Evolutionary conservation across 2,329 filamentous ascomycete species (phyloP), one percentile per base, ranked within the genome.

Genomic region (Claviceps sp.): DNA sequence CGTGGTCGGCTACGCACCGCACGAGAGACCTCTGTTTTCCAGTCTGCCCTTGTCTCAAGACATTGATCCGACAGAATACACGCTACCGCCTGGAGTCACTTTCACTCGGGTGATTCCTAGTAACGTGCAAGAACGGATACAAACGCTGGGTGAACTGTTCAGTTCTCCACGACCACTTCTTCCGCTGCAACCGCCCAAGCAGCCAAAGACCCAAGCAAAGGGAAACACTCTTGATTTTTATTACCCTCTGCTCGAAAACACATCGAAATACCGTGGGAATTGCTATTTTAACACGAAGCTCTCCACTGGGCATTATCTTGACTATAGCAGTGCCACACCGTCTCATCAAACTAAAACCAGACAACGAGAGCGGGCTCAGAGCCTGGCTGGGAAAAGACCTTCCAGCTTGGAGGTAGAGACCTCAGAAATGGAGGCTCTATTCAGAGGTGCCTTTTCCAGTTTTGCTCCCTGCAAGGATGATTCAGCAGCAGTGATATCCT

Each of bases 21-120:
- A 82, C 46, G 77, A 86, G 38, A 84, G 82, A 59, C 86, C 91
- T 54, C 72, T 96, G 4, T 96, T 93, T 65, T 95, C 91, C 4
- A 95, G 90, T 65, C 72, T 95, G 48, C 87, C 69, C 8, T 47
- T 61, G 14, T 61, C 66, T 2, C 54, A 61, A 11, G 60, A 65
- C 48, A 54, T 61, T 40, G 61, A 67, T 40, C 52, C 67, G 52
- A 58, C 62, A 46, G 58, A 64, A 61, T 73, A 76, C 40, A 77
- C 72, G 20, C 70, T 96, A 26, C 90, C 90, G 0, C 83, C 81
- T 53, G 88, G 89, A 40, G 78, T 95, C 43, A 79, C 80, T 20
- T 59, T 69, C 41, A 66, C 67, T 22, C 61, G 61, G 26, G 61
- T 71, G 51, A 57, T 60, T 57, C 67, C 62, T 18, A 70, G 60